These are phyloP conservation scores for Lophiotrema nucula DNA, from an alignment of 495 filamentous ascomycete species.

Conservation along the genomic window DNA sequence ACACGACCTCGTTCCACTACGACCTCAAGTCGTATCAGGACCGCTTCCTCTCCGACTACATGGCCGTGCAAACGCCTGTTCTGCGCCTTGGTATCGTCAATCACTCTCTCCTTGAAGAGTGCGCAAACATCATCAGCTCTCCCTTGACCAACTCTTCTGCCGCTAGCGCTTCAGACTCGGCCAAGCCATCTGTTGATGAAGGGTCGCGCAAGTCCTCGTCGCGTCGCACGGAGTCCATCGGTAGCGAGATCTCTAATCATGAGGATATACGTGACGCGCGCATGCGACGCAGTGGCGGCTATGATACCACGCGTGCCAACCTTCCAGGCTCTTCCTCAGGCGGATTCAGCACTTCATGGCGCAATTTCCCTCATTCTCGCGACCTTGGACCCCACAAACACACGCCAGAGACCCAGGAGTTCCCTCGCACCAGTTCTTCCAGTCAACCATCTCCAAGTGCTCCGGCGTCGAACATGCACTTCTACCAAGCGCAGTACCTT, in stretches of 20 bases:
- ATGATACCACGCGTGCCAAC: not conserved
- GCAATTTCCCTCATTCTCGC: not conserved
- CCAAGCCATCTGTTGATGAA: conserved; percentile 27
- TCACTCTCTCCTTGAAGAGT: conserved; percentile 54
- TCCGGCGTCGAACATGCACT: too few species aligned
- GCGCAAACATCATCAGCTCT: too few species aligned
- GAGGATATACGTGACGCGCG: not conserved
- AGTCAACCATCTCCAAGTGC: too few species aligned
- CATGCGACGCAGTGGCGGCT: conserved; percentile 24
- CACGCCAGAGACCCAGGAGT: not conserved
- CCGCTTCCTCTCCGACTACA: conserved; percentile 69
- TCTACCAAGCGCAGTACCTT: too few species aligned
- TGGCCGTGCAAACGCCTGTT: conserved; percentile 55
- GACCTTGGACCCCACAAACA: not conserved
- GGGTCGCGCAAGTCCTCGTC: conserved; percentile 39
- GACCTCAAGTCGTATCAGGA: conserved; percentile 40
- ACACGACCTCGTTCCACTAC: conserved; percentile 62
- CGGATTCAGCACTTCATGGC: not conserved
- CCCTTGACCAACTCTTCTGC: conserved; percentile 61
- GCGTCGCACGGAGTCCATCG: conserved; percentile 40
- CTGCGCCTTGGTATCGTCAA: conserved; percentile 58
- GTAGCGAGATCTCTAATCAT: conserved; percentile 33
- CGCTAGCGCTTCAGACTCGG: conserved; percentile 41
- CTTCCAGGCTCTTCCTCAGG: not conserved
- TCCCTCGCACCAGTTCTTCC: too few species aligned